Evolutionary conservation across 805 yeast genomes (phyloP), one percentile per base, ranked within the genome.

Genomic region (Wickerhamomyces canadensis): DNA sequence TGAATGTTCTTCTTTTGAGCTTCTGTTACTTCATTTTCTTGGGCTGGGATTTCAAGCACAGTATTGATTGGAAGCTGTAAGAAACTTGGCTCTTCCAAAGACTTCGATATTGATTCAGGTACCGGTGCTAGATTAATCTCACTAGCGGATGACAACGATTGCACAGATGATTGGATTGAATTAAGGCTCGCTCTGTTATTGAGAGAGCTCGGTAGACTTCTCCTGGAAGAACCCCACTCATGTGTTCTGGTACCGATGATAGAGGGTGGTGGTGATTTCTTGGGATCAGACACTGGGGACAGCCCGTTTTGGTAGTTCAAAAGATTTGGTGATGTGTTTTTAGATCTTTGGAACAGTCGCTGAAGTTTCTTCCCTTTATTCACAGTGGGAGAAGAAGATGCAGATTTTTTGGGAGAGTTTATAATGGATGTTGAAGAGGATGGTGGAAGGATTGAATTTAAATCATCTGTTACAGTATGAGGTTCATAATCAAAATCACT

Each of bases 241-340:
- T 71, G 76, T 11, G 68, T 66, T 23, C 73, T 54, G 12, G 76
- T 72, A 7, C 77, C 77, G 24, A 58, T 60, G 7, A 71, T 71
- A 0, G 64, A 53, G 1, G 68, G 64, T 10, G 57, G 51, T 11
- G 50, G 44, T 19, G 41, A 37, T 23, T 21, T 40, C 16, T 31
- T 31, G 6, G 52, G 54, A 6, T n/a, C n/a, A n/a, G 50, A 47
- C 9, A 34, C 34, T 2, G 49, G 38, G 19, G 38, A 21, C 45
- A 58, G 17, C 43, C 57, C 22, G 34, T 50, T 34, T 30, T 22
- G 45, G 35, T 33, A 44, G 23, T 17, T 27, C 19, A 18, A 46
- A 3, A 37, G 38, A 29, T 37, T 47, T 12, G 37, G 43, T 6
- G 51, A 34, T 4, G 55, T 38, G 16, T 34, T 35, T 31, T 49